phyloP scores from a whole-genome alignment of 108 stramenopile species.

The Pseudonitzschia delicatissima region DNA sequence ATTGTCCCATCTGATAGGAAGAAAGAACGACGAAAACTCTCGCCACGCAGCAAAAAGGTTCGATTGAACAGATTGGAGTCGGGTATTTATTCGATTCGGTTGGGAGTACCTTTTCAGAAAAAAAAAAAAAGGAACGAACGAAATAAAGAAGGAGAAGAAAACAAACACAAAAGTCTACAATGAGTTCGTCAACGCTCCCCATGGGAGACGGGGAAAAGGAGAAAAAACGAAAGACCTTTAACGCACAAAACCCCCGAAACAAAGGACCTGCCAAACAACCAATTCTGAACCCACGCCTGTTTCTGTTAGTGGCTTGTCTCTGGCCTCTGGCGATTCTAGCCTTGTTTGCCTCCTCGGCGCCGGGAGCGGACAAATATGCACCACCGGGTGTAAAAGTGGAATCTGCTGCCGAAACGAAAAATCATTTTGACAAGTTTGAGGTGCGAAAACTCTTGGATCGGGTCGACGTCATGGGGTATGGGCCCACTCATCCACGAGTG shows the following conservation, averaged over 20 bases:
- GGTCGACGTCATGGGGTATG: constrained; percentile 76
- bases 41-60: no score
- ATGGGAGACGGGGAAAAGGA: no score
- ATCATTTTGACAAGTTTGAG: constrained; percentile 2
- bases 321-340: constrained; percentile 52
- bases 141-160: no score
- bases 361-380: not conserved
- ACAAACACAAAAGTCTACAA: no score
- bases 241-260: not conserved
- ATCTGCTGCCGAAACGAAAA: not conserved
- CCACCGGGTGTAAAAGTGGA: not conserved
- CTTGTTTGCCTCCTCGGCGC: constrained; percentile 34
- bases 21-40: no score
- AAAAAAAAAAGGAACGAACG: no score
- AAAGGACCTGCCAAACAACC: not conserved
- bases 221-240: constrained; percentile 5
- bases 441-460: constrained; percentile 56
- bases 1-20: no score
- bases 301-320: constrained; percentile 43
- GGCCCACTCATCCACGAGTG: constrained; percentile 70
- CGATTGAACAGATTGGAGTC: no score
- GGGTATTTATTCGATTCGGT: no score
- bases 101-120: no score
- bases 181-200: no score
- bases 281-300: constrained; percentile 7